phyloP scores from a whole-genome alignment of 2,329 filamentous ascomycete species.

The Fusarium nelsonii region DNA sequence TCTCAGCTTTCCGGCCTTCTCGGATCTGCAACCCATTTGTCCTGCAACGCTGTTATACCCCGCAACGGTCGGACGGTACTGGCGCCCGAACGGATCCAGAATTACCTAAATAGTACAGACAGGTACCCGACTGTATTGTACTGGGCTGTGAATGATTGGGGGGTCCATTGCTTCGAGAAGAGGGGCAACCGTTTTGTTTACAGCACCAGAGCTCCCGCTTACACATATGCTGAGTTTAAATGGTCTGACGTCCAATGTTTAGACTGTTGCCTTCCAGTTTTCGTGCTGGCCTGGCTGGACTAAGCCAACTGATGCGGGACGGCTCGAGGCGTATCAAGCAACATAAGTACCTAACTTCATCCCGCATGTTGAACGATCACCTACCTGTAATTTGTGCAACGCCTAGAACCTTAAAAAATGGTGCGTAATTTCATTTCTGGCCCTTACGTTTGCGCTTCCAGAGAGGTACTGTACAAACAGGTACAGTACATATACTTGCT shows the following conservation, averaged over 20 bases:
- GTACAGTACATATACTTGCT: constrained; percentile 4
- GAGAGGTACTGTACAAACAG: background rate
- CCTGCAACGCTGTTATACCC: constrained; percentile 42
- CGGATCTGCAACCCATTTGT: constrained; percentile 49
- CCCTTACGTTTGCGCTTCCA: constrained; percentile 24
- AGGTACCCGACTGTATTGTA: background rate
- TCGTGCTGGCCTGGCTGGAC: background rate
- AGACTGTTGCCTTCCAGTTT: background rate
- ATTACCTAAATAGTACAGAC: constrained; percentile 18
- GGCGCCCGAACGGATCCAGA: constrained; percentile 44
- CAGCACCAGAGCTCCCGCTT: constrained; percentile 10
- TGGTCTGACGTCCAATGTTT: background rate
- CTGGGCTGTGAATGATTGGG: constrained; percentile 18
- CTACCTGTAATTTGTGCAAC: background rate
- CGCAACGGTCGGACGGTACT: constrained; percentile 48
- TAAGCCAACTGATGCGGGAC: constrained; percentile 13
- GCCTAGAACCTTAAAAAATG: constrained; percentile 10
- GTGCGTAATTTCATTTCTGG: constrained; percentile 17
- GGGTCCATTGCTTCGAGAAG: constrained; percentile 18
- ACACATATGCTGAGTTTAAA: constrained; percentile 4
- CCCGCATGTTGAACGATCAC: background rate
- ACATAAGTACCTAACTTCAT: constrained; percentile 7
- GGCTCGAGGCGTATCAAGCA: constrained; percentile 8
- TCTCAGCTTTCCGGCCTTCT: constrained; percentile 40
- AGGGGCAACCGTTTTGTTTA: constrained; percentile 31